Evolutionary conservation across 768 basidiomycete genomes (phyloP).

Genomic region (Lenzites betulinus): DNA sequence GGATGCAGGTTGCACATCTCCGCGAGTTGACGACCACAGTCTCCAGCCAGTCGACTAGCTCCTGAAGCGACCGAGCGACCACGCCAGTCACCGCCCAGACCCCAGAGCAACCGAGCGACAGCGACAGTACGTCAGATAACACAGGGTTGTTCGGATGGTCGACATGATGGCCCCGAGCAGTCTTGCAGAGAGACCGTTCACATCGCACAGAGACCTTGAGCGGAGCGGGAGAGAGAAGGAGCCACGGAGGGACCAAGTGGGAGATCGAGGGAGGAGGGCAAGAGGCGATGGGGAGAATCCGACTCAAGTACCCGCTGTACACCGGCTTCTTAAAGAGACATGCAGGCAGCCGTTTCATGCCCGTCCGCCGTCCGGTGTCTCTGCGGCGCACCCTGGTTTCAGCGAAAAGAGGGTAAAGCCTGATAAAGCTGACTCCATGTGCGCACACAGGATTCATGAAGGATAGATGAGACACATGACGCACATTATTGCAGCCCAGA

Average conservation of each 20-base stretch:
- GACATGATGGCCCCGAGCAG: too few species aligned
- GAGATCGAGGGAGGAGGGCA: neutral
- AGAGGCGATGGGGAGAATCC: neutral
- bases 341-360: neutral
- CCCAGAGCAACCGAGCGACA: too few species aligned
- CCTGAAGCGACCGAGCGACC: too few species aligned
- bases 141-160: too few species aligned
- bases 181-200: too few species aligned
- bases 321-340: neutral
- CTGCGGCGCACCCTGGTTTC: neutral
- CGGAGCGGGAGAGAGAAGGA: neutral
- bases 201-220: too few species aligned
- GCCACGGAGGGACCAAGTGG: neutral
- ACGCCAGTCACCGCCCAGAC: too few species aligned
- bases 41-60: too few species aligned
- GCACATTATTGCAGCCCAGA: neutral
- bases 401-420: neutral
- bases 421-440: conserved; percentile 1
- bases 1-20: neutral
- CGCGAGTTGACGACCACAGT: too few species aligned
- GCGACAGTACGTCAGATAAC: too few species aligned
- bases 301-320: neutral
- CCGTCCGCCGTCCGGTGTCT: neutral
- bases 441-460: neutral
- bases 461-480: conserved; percentile 13